Base-by-base conservation (phyloP, 2,329 filamentous ascomycete genomes). In the Tolypocladium ophioglossoides region DNA sequence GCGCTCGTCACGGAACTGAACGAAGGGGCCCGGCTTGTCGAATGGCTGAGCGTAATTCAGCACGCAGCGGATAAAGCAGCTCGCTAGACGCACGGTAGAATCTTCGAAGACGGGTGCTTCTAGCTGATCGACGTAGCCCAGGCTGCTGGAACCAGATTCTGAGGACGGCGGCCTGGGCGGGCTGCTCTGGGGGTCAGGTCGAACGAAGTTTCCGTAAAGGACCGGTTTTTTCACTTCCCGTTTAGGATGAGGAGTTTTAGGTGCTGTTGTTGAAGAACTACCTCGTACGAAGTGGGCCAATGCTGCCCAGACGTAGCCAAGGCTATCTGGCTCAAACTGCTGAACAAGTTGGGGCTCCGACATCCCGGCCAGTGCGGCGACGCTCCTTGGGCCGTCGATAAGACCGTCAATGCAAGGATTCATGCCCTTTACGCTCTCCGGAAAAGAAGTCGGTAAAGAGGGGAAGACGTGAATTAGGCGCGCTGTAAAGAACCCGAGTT, bases 401-500 rank as follows among this genome's bases (percentile, higher is more conserved):
- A 54, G 40, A 16, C 14, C 2, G 18, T 35, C 46, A 24, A 53
- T 49, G 27, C 46, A 47, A 14, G 30, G 10, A 14, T 49, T 4
- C 8, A 30, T 32, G 4, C 30, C 37, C n/a, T 12, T 41, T 9
- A 12, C 1, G 2, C 20, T 41, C 20, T n/a, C 7, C 9, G 22
- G 50, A 40, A 40, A 41, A 52, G 37, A 27, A 41, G 1, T 8
- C 11, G 18, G n/a, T 35, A 44, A 40, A 22, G 32, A 52, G 35
- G 37, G 50, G 20, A 27, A 52, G 50, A 12, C 24, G 50, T 14
- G 4, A 9, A 24, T 16, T 30, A 18, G 50, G 50, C 37, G 27
- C n/a, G 39, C 16, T 50, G 46, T 50, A 55, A 16, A 55, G n/a
- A 18, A 55, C 50, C 6, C 53, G 53, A 30, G 30, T 37, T n/a